phyloP scores from a whole-genome alignment of 805 yeast species.

The Candida gorgasii region DNA sequence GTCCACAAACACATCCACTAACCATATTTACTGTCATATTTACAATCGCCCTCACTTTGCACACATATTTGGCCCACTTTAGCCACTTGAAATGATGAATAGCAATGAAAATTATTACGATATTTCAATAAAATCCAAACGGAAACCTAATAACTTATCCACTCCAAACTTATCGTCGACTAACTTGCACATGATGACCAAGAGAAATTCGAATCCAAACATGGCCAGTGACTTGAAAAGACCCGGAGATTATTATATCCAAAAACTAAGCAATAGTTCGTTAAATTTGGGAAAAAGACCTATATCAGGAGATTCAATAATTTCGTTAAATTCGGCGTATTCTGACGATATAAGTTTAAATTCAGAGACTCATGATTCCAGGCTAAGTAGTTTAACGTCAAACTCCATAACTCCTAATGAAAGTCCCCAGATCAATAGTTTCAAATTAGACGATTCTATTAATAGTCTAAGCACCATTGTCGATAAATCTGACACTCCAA shows the following conservation, averaged over 20 bases:
- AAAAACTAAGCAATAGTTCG: conserved; percentile 27
- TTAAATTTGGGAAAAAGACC: conserved; percentile 26
- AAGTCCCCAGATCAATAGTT: conserved; percentile 18
- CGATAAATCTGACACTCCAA: conserved; percentile 7
- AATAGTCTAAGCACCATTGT: conserved; percentile 16
- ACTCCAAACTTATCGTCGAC: conserved; percentile 9
- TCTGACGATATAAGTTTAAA: conserved; percentile 39
- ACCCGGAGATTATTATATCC: conserved; percentile 43
- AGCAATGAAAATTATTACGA: conserved; percentile 27
- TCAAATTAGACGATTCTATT: conserved; percentile 14
- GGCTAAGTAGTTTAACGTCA: conserved; percentile 39
- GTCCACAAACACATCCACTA: too few species aligned
- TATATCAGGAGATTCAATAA: conserved; percentile 32
- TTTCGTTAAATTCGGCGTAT: conserved; percentile 30
- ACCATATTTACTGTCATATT: too few species aligned
- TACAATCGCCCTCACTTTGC: too few species aligned
- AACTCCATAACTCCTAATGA: conserved; percentile 21
- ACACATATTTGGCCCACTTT: too few species aligned
- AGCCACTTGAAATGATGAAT: conserved; percentile 9
- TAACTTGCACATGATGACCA: conserved; percentile 6
- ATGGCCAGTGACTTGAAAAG: conserved; percentile 22
- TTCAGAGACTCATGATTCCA: conserved; percentile 33
- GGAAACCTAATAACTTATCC: conserved; percentile 14
- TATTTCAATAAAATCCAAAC: conserved; percentile 22
- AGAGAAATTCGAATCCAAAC: conserved; percentile 10